Evolutionary conservation across 495 filamentous ascomycete species (phyloP).

Genomic region (Monascus purpureus): DNA sequence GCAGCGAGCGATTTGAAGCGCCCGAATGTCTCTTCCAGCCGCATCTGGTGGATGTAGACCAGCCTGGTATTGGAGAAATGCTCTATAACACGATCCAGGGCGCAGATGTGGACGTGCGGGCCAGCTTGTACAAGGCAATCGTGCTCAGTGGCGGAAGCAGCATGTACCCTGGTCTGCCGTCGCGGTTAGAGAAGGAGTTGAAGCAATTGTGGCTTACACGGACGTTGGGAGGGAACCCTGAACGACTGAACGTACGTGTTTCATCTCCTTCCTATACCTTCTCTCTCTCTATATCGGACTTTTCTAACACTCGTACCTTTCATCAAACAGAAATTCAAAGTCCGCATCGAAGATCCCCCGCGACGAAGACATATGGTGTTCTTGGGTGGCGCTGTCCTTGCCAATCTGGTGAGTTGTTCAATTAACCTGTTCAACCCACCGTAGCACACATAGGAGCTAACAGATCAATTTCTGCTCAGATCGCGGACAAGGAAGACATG

Average conservation of each 20-base stretch:
- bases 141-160: slow-evolving; percentile 91
- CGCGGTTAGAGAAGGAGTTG: slow-evolving; percentile 90
- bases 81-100: slow-evolving; percentile 97
- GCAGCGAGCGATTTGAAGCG: slow-evolving; percentile 93
- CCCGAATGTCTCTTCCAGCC: slow-evolving; percentile 98
- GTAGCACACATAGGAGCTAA: too few relatives aligned
- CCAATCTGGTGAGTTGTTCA: slow-evolving; percentile 59
- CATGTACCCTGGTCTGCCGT: slow-evolving; percentile 97
- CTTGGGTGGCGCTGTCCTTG: slow-evolving; percentile 88
- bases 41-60: slow-evolving; percentile 93
- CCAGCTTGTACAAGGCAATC: slow-evolving; percentile 89
- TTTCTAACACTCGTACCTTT: too few relatives aligned
- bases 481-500: slow-evolving; percentile 97
- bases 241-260: slow-evolving; percentile 60
- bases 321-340: slow-evolving; percentile 98
- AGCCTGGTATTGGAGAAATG: slow-evolving; percentile 91
- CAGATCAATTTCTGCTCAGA: too few relatives aligned
- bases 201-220: slow-evolving; percentile 97
- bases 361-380: slow-evolving; percentile 98
- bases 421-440: background rate
- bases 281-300: too few relatives aligned
- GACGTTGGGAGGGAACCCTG: slow-evolving; percentile 77
- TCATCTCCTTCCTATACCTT: background rate
- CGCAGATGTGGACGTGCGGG: slow-evolving; percentile 88
- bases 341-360: slow-evolving; percentile 94